Evolutionary conservation across 1,139 yeast species (phyloP), one percentile per base, ranked within the genome.

Genomic region (Scheffersomyces illinoinensis): DNA sequence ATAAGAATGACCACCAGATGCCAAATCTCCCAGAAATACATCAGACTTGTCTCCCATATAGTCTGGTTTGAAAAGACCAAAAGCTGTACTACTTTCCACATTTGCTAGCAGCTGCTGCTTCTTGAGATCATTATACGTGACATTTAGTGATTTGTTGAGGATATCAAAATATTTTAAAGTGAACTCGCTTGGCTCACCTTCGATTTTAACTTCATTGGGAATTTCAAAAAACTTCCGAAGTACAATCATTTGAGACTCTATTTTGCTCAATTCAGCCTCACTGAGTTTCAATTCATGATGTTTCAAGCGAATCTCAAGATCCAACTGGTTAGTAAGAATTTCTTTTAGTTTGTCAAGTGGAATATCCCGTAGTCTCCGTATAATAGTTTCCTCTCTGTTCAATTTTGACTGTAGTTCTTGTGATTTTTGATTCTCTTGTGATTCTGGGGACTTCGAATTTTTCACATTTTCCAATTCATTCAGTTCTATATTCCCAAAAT

Each of bases 261-360:
- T 86, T 65, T 86, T 86, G 43, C 86, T 84, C 12, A 88, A 81
- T 67, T 90, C 93, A 60, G 82, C 83, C 61, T 87, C 86, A 5
- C 89, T 81, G 53, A 82, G 71, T 26, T 80, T 76, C 55, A 87
- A 75, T 70, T 90, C 93, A 59, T 87, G 83, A 71, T 89, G 93
- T 63, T 88, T 89, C 62, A 90, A 76, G 54, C 90, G 72, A 18
- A 90, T 87, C 70, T 90, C 96, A 58, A 89, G 72, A 69, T 90
- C 91, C 46, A 90, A 79, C 69, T 86, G 88, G 59, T 79, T 78
- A 60, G 77, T 79, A 46, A 80, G 70, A 23, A 80, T 76, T 47
- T 76, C 77, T 59, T 76, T 74, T 49, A 81, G 71, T 58, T 77
- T 73, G 10, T 75, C 77, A n/a, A 74, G 63, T 0, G 84, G 83